Conservation (phyloP, 495 filamentous ascomycete genomes). For the Penicillium manginii region DNA sequence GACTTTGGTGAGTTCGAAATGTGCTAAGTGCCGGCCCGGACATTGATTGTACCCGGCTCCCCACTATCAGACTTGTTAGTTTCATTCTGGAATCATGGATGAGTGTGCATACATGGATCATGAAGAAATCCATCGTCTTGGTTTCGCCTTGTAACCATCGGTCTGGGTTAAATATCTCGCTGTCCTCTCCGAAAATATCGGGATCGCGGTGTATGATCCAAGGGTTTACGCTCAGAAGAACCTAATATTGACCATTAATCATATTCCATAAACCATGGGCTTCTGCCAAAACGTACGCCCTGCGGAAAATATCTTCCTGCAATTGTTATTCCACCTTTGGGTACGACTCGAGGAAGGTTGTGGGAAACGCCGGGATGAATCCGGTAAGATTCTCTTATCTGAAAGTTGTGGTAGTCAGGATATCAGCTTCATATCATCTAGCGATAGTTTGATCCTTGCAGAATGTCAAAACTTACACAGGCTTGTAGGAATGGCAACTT, state of each 20-base stretch:
- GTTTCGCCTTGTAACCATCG: slow-evolving; percentile 44
- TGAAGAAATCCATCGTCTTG: slow-evolving; percentile 35
- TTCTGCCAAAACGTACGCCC: too few species aligned
- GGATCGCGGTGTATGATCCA: slow-evolving; percentile 49
- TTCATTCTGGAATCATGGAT: too few species aligned
- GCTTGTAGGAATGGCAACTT: slow-evolving; percentile 44
- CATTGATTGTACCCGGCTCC: slow-evolving; percentile 48
- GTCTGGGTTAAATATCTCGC: slow-evolving; percentile 48
- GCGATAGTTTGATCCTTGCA: too few species aligned
- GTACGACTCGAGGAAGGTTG: slow-evolving; percentile 34
- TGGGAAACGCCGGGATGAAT: slow-evolving; percentile 35
- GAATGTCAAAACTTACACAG: slow-evolving; percentile 31
- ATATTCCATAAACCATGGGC: too few species aligned
- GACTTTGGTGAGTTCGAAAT: slow-evolving; percentile 50
- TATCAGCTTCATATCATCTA: too few species aligned
- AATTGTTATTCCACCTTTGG: slow-evolving; percentile 32
- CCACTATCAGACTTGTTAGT: slow-evolving; percentile 33
- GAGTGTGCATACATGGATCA: slow-evolving; percentile 32
- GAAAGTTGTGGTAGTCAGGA: too few species aligned
- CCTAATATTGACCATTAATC: slow-evolving; percentile 25
- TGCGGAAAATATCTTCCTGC: slow-evolving; percentile 38
- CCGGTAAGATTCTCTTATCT: slow-evolving; percentile 60
- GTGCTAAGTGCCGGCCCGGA: slow-evolving; percentile 47
- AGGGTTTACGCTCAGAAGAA: slow-evolving; percentile 46
- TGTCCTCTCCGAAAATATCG: slow-evolving; percentile 48